Evolutionary conservation across 2,329 filamentous ascomycete species (phyloP).

Genomic region (Ceratocystis ficicola): DNA sequence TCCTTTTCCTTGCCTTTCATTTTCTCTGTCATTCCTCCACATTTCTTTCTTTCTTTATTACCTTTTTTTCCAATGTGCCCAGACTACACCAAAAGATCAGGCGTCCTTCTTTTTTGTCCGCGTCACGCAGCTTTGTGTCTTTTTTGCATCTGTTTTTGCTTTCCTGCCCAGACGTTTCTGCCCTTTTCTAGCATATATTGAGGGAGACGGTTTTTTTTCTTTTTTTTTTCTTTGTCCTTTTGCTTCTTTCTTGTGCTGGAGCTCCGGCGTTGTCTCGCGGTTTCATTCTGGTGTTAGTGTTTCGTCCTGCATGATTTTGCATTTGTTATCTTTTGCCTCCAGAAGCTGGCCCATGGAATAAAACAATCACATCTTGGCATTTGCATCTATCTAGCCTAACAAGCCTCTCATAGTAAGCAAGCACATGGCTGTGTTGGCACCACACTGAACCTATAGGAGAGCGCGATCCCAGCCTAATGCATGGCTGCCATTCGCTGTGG

Average conservation of each 20-base stretch:
- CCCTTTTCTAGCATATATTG: conserved; percentile 8
- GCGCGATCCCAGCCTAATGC: background rate
- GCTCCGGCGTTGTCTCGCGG: background rate
- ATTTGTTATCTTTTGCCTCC: background rate
- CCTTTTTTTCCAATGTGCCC: conserved; percentile 1
- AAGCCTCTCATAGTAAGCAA: background rate
- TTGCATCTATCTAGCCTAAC: background rate
- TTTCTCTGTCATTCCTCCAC: background rate
- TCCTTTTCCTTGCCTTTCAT: background rate
- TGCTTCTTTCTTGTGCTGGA: background rate
- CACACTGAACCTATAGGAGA: background rate
- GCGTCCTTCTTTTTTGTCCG: background rate
- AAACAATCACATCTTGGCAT: background rate
- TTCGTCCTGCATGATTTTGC: background rate
- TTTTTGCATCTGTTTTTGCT: background rate
- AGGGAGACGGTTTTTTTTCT: background rate
- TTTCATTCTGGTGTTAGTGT: conserved; percentile 11
- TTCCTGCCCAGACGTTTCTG: background rate
- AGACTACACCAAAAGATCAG: background rate
- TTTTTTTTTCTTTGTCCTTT: background rate
- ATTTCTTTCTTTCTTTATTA: conserved; percentile 1
- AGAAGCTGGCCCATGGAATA: background rate
- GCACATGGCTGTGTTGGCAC: background rate
- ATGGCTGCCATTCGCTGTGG: background rate
- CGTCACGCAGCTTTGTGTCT: background rate